Evolutionary conservation across 106 monocot species (phyloP).

Genomic region (Platanthera guangdongensis): DNA sequence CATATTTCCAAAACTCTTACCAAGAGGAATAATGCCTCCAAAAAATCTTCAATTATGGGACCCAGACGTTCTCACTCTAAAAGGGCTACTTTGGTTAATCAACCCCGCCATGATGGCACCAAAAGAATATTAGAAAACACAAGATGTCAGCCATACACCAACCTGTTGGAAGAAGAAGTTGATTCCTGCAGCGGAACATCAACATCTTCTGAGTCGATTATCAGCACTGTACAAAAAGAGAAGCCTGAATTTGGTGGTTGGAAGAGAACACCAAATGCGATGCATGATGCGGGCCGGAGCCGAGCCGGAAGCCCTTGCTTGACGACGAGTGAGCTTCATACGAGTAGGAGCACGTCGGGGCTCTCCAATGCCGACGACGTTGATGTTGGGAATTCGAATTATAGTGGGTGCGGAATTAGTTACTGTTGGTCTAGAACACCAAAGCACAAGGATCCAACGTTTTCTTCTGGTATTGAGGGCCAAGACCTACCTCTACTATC

Average conservation of each 20-base stretch:
- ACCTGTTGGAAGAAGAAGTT: constrained; percentile 45
- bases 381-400: constrained; percentile 53
- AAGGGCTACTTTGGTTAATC: constrained; percentile 23
- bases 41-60: constrained; percentile 31
- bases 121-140: constrained; percentile 22
- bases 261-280: constrained; percentile 19
- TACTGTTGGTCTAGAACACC: constrained; percentile 92
- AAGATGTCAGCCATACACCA: constrained; percentile 5
- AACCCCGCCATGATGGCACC: constrained; percentile 7
- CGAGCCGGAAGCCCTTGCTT: constrained; percentile 60
- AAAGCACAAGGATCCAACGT: constrained; percentile 36
- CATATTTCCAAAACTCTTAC: constrained; percentile 17
- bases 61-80: constrained; percentile 16
- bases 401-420: constrained; percentile 78
- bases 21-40: constrained; percentile 9
- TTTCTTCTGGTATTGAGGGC: constrained; percentile 51
- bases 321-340: constrained; percentile 29
- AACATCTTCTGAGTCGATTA: constrained; percentile 14
- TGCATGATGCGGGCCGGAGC: constrained; percentile 32
- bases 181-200: constrained; percentile 38
- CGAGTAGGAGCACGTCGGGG: constrained; percentile 20
- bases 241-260: constrained; percentile 19
- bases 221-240: constrained; percentile 15
- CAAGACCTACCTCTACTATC: constrained; percentile 61
- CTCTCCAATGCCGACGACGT: constrained; percentile 28